Evolutionary conservation across 2,329 filamentous ascomycete genomes (phyloP).

Genomic region (Ophiocordyceps unilateralis): DNA sequence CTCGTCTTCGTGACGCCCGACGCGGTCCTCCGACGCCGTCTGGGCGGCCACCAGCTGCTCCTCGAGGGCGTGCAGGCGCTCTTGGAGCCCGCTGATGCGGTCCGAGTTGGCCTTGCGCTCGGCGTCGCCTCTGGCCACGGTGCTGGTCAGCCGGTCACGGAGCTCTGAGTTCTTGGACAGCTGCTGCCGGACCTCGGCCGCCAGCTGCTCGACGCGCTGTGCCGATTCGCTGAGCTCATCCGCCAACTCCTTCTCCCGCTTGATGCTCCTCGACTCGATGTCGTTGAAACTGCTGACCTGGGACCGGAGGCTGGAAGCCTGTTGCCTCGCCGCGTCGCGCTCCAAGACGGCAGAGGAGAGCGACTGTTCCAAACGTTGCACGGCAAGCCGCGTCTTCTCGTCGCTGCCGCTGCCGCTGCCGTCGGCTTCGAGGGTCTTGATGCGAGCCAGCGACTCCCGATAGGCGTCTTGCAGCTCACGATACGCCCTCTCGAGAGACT

Average conservation of each 20-base stretch:
- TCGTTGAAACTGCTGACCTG: slow-evolving; percentile 42
- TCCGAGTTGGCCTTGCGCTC: slow-evolving; percentile 67
- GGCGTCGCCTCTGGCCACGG: slow-evolving; percentile 66
- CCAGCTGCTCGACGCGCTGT: slow-evolving; percentile 61
- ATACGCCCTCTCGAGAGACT: slow-evolving; percentile 58
- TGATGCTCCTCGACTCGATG: slow-evolving; percentile 36
- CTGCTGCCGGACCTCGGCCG: slow-evolving; percentile 62
- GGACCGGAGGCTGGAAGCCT: slow-evolving; percentile 42
- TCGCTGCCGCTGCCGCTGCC: slow-evolving; percentile 20
- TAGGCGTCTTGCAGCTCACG: slow-evolving; percentile 59
- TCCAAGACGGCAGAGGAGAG: slow-evolving; percentile 54
- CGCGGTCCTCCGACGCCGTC: slow-evolving; percentile 68
- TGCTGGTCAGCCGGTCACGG: slow-evolving; percentile 58
- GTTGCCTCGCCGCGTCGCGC: slow-evolving; percentile 52
- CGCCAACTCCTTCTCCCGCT: slow-evolving; percentile 46
- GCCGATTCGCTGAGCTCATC: slow-evolving; percentile 58
- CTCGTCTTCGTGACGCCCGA: slow-evolving; percentile 75
- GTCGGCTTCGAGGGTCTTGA: slow-evolving; percentile 44
- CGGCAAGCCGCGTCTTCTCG: slow-evolving; percentile 43
- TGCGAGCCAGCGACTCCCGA: slow-evolving; percentile 44
- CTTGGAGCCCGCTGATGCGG: slow-evolving; percentile 72
- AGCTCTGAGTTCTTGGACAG: slow-evolving; percentile 62
- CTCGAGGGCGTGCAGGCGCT: slow-evolving; percentile 63
- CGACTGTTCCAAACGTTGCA: slow-evolving; percentile 48
- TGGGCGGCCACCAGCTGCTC: slow-evolving; percentile 72